A percentile compares a stretch with the other conserved stretches of the same genome.
phyloP scores from a whole-genome alignment of 495 filamentous ascomycete genomes.

The Penicillium pulvis region DNA sequence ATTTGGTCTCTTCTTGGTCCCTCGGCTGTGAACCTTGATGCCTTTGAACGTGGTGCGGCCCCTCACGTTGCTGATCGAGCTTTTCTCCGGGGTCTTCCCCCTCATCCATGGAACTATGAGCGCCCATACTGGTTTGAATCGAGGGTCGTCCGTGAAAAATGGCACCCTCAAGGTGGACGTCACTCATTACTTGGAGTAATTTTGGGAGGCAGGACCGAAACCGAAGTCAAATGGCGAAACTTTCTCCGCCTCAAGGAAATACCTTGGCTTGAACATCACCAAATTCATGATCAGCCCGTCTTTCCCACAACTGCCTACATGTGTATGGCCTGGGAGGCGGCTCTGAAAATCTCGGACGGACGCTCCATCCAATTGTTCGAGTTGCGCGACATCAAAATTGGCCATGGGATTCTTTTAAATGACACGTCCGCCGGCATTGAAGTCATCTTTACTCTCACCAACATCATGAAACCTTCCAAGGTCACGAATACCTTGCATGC shows the following conservation, averaged over 20 bases:
- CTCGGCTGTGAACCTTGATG: neutral
- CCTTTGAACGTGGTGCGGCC: neutral
- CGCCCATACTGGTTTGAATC: slow-evolving; percentile 1
- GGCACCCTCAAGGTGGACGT: neutral
- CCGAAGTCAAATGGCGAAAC: neutral
- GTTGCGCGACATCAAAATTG: neutral
- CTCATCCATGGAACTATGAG: slow-evolving; percentile 1
- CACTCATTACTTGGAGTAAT: neutral
- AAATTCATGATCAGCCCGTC: neutral
- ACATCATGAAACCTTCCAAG: neutral
- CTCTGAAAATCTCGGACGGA: neutral
- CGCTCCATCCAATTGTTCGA: neutral
- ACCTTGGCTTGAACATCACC: neutral
- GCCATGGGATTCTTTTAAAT: neutral
- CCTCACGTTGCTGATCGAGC: neutral
- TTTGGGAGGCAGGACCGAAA: neutral
- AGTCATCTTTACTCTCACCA: neutral
- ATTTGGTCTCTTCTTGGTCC: neutral
- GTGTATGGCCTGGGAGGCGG: slow-evolving; percentile 6
- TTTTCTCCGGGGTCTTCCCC: neutral
- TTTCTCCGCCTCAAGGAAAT: neutral
- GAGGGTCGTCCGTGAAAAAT: neutral
- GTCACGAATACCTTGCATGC: neutral
- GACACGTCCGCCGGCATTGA: neutral
- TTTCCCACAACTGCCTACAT: neutral